Evolutionary conservation across 1,284 basidiomycete species (phyloP), one percentile per base, ranked within the genome.

Genomic region (Trichosporon inkin): DNA sequence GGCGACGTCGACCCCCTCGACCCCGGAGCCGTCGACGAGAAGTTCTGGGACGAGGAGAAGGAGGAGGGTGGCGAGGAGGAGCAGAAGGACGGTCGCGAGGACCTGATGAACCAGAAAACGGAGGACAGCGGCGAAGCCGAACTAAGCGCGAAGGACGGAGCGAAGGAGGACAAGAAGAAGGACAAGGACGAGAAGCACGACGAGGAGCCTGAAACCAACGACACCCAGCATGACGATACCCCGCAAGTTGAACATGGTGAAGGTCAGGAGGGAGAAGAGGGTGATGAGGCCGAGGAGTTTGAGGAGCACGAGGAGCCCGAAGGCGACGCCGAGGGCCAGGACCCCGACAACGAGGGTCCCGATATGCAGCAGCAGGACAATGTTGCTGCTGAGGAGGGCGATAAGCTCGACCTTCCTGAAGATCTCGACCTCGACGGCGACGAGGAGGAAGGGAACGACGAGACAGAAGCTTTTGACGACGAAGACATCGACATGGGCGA

Each of bases 1-100:
- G 92, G 87, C 28, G 84, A 94, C 62, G 81, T 97, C 41, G 92
- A 96, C 77, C 85, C 86, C 1, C 81, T 85, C n/a, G 93, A 97
- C 77, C 89, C 91, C 8, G 83, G 86, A 24, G 87, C 88, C 0
- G 85, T 97, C 10, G 95, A 99, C 72, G 95, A 99, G 79, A 98
- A 98, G 80, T 82, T 99, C 67, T 98, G 96, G 95, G 92, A 88
- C 36, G 89, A 93, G 65, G 88, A 94, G 65, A 73, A 80, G 28
- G 77, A 82, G 54, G 79, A 84, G 56, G 44, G 44, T 24, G 44
- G 44, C 14, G 74, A 81, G 38, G 75, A 81, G 34, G 80, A 71
- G 62, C 71, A 78, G 63, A 60, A 71, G 14, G 70, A 65, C 22
- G 67, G 67, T 6, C 62, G 62, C 20, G 79, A 81, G 59, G 79